These are phyloP conservation scores for Solanum pinnatisectum DNA, from an alignment of 257 asterid species.

Conservation along the genomic window DNA sequence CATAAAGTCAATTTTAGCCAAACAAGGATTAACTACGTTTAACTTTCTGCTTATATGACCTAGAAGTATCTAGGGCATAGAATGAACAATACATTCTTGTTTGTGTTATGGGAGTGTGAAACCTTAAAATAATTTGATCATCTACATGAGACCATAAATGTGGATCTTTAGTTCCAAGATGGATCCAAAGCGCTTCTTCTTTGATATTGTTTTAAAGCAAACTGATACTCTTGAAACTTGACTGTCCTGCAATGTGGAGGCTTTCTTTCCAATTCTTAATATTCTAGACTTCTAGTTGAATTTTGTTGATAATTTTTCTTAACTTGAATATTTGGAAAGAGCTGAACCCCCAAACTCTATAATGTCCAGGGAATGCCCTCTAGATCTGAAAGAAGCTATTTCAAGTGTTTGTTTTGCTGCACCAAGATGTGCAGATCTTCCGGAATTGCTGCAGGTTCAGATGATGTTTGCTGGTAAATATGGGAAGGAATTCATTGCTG, in stretches of 20 bases:
- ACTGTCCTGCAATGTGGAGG: not conserved
- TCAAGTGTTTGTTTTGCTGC: constrained; percentile 96
- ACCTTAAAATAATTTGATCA: not conserved
- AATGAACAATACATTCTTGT: not conserved
- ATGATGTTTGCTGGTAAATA: constrained; percentile 73
- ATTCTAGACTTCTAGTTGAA: not conserved
- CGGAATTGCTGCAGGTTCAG: constrained; percentile 75
- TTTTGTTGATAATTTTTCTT: not conserved
- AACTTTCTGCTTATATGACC: not conserved
- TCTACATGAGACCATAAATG: not conserved
- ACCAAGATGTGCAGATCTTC: constrained; percentile 94
- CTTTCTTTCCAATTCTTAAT: not conserved
- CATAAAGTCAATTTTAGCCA: not conserved
- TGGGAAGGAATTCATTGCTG: constrained; percentile 73
- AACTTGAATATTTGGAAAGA: not conserved
- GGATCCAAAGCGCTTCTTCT: not conserved
- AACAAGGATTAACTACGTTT: not conserved
- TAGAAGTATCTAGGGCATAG: not conserved
- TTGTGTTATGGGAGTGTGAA: not conserved
- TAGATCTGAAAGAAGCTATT: constrained; percentile 95
- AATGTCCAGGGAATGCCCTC: constrained; percentile 79
- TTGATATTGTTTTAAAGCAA: not conserved
- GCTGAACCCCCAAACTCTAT: not conserved
- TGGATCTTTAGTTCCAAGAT: not conserved
- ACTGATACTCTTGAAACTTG: not conserved